These are phyloP conservation scores for Platanus orientalis DNA, from an alignment of 164 flowering plant genomes.

Conservation along the genomic window DNA sequence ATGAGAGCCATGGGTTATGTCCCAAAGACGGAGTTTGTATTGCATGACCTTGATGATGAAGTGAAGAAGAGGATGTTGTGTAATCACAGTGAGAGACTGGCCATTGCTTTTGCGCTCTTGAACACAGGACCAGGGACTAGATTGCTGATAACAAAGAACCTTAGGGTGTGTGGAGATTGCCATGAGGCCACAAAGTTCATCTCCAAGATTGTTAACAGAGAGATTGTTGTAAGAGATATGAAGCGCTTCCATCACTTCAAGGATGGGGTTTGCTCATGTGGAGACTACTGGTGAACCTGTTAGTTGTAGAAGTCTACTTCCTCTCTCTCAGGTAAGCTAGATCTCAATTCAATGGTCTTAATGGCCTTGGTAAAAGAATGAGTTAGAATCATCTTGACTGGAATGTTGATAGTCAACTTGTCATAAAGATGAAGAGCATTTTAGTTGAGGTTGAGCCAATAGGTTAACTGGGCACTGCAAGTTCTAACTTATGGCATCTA, in stretches of 20 bases:
- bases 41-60: conserved; percentile 23
- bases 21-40: conserved; percentile 21
- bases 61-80: conserved; percentile 23
- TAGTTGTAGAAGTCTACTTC: neutral
- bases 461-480: neutral
- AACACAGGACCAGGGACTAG: conserved; percentile 19
- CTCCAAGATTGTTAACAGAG: conserved; percentile 20
- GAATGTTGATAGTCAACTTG: neutral
- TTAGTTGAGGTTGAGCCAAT: neutral
- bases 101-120: conserved; percentile 21
- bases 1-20: conserved; percentile 28
- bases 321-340: neutral
- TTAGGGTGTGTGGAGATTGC: conserved; percentile 22
- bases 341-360: neutral
- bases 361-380: neutral
- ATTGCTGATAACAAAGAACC: conserved; percentile 21
- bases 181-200: conserved; percentile 24
- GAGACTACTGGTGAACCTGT: conserved; percentile 21
- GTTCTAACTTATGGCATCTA: neutral
- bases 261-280: conserved; percentile 18
- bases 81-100: conserved; percentile 29
- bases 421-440: neutral
- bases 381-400: neutral
- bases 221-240: conserved; percentile 22
- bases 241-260: conserved; percentile 26